Base-by-base conservation (phyloP, 352 stramenopile species). In the Hyaloperonospora brassicae region DNA sequence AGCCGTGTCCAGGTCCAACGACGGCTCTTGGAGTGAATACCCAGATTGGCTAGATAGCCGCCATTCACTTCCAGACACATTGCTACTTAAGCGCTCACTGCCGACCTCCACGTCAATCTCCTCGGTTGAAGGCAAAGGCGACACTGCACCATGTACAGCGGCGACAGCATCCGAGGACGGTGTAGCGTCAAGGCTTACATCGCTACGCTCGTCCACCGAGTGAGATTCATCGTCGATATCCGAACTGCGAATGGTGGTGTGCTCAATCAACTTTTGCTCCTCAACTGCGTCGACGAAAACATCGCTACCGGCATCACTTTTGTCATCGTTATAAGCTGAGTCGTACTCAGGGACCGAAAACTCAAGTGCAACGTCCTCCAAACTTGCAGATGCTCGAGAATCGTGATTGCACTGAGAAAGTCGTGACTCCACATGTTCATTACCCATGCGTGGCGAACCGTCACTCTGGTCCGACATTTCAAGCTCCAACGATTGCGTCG, bases 1-100 rank as follows among this genome's bases (percentile, higher is more conserved):
- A 56, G 65, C 67, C 1, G 67, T 70, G 35, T 59, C 59, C 11
- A 61, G 73, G 34, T 72, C 58, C 35, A 79, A 73, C 1, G 72
- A 62, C 27, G 53, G 63, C 14, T 68, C 54, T 31, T 70, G 48
- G 17, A 73, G 62, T 41, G 63, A 75, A 17, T 63, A 68, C 6
- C 47, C 59, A 45, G 66, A 72, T 22, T 47, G 60, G 9, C 67
- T 52, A 5, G 66, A 72, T 0, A 61, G 66, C 5, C 48, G 62
- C 11, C 64, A 42, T 45, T 70, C 60, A 17, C 63, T 66, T 39
- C 69, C 66, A 1, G 67, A 76, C 11, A 71, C 62, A 14, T 41
- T 67, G 31, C 64, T 64, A 23, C 67, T 70, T 34, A 31, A 41
- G 23, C 52, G 55, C 10, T 66, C 45, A 12, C 47, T 57, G 9